Conservation (phyloP, 139 green algal genomes). For the Zygnema circumcarinatum region DNA sequence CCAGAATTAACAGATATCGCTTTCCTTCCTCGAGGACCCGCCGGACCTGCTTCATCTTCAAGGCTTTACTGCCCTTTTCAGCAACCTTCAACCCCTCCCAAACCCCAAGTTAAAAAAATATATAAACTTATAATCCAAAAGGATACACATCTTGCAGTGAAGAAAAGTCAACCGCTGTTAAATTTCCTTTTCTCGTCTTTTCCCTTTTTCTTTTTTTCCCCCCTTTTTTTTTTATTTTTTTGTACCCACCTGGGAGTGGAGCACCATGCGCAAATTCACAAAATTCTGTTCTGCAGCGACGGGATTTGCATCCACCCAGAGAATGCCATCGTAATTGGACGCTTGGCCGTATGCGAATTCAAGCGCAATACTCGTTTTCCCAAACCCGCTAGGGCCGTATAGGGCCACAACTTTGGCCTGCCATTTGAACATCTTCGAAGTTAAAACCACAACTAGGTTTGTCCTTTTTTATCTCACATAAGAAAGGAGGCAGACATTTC, state of each 20-base stretch:
- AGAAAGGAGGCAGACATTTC: no score
- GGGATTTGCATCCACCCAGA: not conserved
- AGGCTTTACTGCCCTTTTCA: not conserved
- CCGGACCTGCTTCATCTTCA: not conserved
- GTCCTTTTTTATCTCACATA: no score
- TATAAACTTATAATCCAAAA: no score
- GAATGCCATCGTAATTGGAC: not conserved
- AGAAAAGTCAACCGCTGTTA: not conserved
- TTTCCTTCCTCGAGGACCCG: not conserved
- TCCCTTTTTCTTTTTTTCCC: not conserved
- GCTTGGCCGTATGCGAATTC: not conserved
- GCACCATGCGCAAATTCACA: not conserved
- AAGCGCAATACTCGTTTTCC: not conserved
- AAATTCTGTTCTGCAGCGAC: not conserved
- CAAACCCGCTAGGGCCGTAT: not conserved
- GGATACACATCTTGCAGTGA: no score
- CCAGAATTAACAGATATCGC: not conserved
- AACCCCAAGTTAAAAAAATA: no score
- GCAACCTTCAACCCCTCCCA: not conserved
- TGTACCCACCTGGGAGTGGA: no score
- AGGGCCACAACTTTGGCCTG: not conserved
- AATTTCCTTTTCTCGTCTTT: not conserved
- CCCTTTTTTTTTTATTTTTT: no score
- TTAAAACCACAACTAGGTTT: no score
- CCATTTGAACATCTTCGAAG: no score